Evolutionary conservation across 2,329 filamentous ascomycete genomes (phyloP).

Genomic region (Leptodontidium sp.): DNA sequence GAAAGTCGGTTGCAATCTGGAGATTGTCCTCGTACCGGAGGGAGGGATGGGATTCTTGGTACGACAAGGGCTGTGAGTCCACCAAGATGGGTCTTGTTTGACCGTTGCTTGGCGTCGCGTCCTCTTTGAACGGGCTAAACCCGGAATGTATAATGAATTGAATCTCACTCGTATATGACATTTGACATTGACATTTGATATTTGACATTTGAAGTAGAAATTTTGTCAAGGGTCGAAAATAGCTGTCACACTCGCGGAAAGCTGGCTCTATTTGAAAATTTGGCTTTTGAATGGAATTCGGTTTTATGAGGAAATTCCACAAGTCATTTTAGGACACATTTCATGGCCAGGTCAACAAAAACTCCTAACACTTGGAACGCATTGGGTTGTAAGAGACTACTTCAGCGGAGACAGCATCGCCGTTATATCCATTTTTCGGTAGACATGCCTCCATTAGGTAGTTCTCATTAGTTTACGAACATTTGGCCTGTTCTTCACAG

Average conservation of each 20-base stretch:
- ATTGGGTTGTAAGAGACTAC: too few relatives aligned
- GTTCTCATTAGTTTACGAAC: background rate
- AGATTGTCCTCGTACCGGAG: conserved; percentile 9
- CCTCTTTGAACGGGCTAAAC: conserved; percentile 3
- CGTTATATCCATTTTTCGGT: too few relatives aligned
- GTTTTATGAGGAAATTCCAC: too few relatives aligned
- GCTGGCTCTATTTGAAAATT: too few relatives aligned
- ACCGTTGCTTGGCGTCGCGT: conserved; percentile 2
- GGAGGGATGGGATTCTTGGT: background rate
- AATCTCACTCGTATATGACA: background rate
- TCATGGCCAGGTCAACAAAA: too few relatives aligned
- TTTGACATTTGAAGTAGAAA: background rate
- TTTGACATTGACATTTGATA: background rate
- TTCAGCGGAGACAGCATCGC: too few relatives aligned
- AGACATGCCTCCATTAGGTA: background rate
- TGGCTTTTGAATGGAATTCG: too few relatives aligned
- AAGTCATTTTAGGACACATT: too few relatives aligned
- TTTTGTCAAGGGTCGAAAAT: background rate
- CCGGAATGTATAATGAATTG: background rate
- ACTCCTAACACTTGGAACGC: too few relatives aligned
- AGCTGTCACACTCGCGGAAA: too few relatives aligned
- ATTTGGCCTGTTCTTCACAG: background rate
- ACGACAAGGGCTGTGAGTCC: conserved; percentile 8
- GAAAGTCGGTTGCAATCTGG: background rate
- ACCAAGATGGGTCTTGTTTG: too few relatives aligned